Evolutionary conservation across 140 eudicot species (phyloP), one percentile per base, ranked within the genome.

Genomic region (Ambrosia hybrid): DNA sequence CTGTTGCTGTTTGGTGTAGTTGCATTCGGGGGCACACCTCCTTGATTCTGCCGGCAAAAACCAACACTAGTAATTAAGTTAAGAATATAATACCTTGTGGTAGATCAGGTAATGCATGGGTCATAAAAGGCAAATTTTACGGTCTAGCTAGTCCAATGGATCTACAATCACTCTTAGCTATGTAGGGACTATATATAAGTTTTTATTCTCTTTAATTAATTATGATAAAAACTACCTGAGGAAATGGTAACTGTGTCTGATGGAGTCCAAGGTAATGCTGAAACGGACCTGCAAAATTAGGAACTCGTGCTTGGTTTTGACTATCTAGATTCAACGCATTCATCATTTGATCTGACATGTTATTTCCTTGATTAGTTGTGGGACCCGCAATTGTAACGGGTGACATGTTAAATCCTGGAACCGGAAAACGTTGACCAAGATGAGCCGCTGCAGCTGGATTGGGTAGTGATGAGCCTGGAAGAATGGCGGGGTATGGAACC

Each of bases 201-300:
- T 21, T 21, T 21, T 21, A 21, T 21, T 21, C 26, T 21, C 26
- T 21, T 21, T 21, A 21, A 21, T 21, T 21, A 21, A 21, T 21
- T 21, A 21, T 21, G 26, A 21, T 21, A 21, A 21, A 21, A 21
- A 21, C 26, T 21, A 39, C 96, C 85, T 82, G 89, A 39, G 82
- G 84, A 66, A 73, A 17, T 15, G 84, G 79, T 17, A 75, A 1
- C 67, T 78, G 95, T 75, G 83, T n/a, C 9, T 68, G 90, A 6
- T 86, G 97, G 51, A 82, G 65, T 56, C 82, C 84, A 75, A 78
- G 65, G 75, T 79, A 88, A 11, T 88, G 93, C 51, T 88, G 97
- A 84, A 80, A 84, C n/a, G 91, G 86, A 67, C 84, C 81, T 2
- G 70, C 63, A 51, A 84, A 73, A 77, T 30, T 70, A 10, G 87